Conservation (phyloP, 306 rosid genomes). For the Cercis canadensis region DNA sequence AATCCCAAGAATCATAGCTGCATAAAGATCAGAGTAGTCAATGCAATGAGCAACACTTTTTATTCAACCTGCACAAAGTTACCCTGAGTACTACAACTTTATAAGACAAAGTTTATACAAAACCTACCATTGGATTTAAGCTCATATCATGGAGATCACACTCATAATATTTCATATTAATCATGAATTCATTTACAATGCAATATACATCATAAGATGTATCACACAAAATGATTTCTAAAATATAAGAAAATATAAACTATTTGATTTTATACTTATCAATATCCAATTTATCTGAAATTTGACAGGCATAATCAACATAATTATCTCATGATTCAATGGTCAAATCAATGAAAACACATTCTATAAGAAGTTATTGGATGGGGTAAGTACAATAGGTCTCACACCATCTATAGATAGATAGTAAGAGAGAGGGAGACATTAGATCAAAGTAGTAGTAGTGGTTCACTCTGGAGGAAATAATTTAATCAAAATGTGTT, state of each 20-base stretch:
- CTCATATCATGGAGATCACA: background rate
- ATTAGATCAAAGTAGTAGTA: background rate
- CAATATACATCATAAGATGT: background rate
- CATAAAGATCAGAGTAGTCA: slow-evolving; percentile 38
- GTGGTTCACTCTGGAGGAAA: background rate
- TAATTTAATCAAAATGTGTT: background rate
- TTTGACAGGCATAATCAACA: background rate
- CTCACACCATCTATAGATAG: background rate
- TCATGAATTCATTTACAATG: slow-evolving; percentile 8
- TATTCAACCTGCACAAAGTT: background rate
- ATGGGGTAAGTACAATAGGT: background rate
- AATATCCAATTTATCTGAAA: background rate
- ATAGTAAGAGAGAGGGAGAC: no score
- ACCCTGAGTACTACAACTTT: background rate
- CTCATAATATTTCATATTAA: background rate
- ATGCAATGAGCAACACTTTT: slow-evolving; percentile 26
- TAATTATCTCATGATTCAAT: background rate
- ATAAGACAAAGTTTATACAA: slow-evolving; percentile 18
- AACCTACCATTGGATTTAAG: slow-evolving; percentile 5
- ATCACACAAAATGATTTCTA: background rate
- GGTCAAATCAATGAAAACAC: background rate
- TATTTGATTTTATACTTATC: background rate
- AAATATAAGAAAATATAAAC: background rate
- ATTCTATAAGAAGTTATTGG: background rate
- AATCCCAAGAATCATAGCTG: slow-evolving; percentile 67